Evolutionary conservation across 345 rosid species (phyloP), one percentile per base, ranked within the genome.

Genomic region (thale cress (Arabidopsis thaliana)): DNA sequence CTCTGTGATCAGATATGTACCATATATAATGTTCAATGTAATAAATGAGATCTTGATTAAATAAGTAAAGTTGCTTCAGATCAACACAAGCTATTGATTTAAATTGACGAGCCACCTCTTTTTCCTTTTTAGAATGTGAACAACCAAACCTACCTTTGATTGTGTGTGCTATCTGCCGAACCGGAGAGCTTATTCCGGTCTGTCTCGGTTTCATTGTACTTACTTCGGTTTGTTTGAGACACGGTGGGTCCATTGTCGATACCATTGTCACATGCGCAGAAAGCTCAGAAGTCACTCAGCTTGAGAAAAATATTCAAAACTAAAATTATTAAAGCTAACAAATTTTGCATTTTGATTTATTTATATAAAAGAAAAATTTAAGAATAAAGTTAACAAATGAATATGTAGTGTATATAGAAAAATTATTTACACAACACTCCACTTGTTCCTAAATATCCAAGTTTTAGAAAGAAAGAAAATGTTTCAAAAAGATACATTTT

Each of bases 31-130:
- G 48, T 41, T 50, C 4, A 24, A 6, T 28, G 38, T 67, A 59
- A 59, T 37, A 50, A 22, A 60, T 44, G 64, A 33, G 69, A 69
- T 33, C 20, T 16, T 69, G 70, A 38, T 69, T 53, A 7, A 7
- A 34, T 28, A 55, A 30, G 3, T 45, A 16, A 70, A 55, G 80
- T 70, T 37, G 76, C 80, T 77, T 70, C 59, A 56, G 36, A 56
- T 4, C 71, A 77, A 76, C 80, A n/a, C 75, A 69, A 76, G 44
- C 58, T 69, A 53, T 41, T 40, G 68, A 68, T 50, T 50, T 60
- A 53, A 69, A 69, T 76, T 69, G 75, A 76, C 75, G 57, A 63
- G 52, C 51, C 65, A 76, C 51, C 75, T 53, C 51, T 63, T 33
- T 60, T 23, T 3, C 16, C 24, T 45, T 16, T 16, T 13, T 53